Evolutionary conservation across 73 alveolate species (phyloP).

Genomic region (Tetrahymena borealis): DNA sequence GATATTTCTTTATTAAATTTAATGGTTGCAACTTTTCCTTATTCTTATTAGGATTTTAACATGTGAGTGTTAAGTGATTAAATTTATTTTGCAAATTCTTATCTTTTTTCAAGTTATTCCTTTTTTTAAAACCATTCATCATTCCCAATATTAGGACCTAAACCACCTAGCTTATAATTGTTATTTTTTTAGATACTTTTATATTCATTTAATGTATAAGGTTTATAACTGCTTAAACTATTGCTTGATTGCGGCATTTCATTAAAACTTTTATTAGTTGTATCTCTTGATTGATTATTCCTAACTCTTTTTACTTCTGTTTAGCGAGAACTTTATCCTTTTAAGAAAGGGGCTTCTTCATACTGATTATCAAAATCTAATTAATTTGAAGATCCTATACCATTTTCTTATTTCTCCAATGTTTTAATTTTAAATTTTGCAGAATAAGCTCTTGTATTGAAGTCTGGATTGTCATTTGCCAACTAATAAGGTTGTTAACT

Average conservation of each 20-base stretch:
- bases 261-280: neutral
- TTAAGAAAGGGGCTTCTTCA: neutral
- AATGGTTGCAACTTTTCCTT: neutral
- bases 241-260: neutral
- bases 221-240: neutral
- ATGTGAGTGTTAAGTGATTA: neutral
- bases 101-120: neutral
- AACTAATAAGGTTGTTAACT: neutral
- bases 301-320: neutral
- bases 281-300: neutral
- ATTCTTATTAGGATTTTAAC: neutral
- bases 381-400: no score
- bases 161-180: neutral
- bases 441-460: neutral
- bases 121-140: neutral
- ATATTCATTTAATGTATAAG: neutral
- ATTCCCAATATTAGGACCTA: neutral
- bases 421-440: neutral
- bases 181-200: neutral
- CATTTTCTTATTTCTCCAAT: neutral
- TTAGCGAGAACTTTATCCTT: neutral
- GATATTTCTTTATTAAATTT: neutral
- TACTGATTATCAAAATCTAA: neutral
- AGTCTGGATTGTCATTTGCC: neutral
- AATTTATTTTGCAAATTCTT: neutral